Evolutionary conservation across 371 early-diverging fungal genomes (phyloP), one percentile per base, ranked within the genome.

Genomic region (Mortierella sp.): DNA sequence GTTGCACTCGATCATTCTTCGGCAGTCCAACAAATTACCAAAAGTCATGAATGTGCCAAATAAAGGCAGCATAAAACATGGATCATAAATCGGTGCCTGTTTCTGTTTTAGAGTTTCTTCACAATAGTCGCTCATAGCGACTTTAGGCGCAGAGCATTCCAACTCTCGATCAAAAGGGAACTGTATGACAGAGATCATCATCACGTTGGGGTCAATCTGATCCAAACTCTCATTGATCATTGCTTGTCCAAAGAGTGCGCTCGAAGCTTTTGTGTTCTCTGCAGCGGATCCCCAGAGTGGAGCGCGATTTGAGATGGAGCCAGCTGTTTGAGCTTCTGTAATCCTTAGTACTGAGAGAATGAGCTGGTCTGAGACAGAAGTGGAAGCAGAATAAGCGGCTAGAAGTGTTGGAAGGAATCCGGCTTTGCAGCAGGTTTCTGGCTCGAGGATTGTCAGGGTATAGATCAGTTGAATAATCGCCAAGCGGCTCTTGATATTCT

Each of bases 31-130:
- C 56, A 64, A 72, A 5, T 83, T 84, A 40, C 89, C 90, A 31
- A 81, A 81, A 17, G 89, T 78, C 35, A 94, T 81, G 56, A 86
- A 68, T 13, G 86, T 89, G 0, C 91, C 89, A 76, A 93, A 88
- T 17, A 94, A 79, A 1, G 95, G 93, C 26, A 94, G 71, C 67
- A 94, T 86, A 76, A 93, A 96, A 6, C 85, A 78, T 35, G 89
- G 87, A 70, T 94, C 94, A 66, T 95, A 96, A 28, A 64, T 51
- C 10, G 73, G 70, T 32, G 59, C 45, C 3, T 40, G 43, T 28
- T 68, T 40, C 15, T 40, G 57, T 31, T 70, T 64, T 19, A 70
- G 22, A 17, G 42, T 37, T 3, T 77, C 56, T 3, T 75, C 72
- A 10, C 31, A 49, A 51, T 65, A 73, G 32, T 74, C 71, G 26